These are phyloP conservation scores for Aspergillus olivimuriae DNA, from an alignment of 495 filamentous ascomycete genomes.

Conservation along the genomic window DNA sequence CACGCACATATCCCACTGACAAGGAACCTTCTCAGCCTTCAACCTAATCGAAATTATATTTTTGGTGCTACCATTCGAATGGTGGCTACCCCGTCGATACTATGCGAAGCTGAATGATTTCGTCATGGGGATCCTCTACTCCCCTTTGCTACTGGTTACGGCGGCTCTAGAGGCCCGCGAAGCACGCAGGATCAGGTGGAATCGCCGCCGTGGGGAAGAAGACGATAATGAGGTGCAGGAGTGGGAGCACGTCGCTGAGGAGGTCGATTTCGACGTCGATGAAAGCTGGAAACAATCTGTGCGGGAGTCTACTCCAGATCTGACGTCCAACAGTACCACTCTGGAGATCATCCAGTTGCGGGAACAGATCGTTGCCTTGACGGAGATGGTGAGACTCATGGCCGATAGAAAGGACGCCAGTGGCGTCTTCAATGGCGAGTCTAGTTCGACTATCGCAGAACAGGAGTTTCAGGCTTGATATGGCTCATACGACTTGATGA, in stretches of 20 bases:
- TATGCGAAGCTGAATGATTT: slow-evolving; percentile 80
- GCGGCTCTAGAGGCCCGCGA: slow-evolving; percentile 67
- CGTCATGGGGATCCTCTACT: slow-evolving; percentile 83
- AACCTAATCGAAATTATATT: slow-evolving; percentile 86
- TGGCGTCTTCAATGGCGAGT: slow-evolving; percentile 9
- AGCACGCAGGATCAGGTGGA: slow-evolving; percentile 60
- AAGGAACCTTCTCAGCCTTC: slow-evolving; percentile 48
- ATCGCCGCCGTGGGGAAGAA: slow-evolving; percentile 73
- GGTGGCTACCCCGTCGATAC: slow-evolving; percentile 68
- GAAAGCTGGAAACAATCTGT: slow-evolving; percentile 79
- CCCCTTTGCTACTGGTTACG: slow-evolving; percentile 72
- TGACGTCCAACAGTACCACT: slow-evolving; percentile 63
- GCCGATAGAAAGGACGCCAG: slow-evolving; percentile 18
- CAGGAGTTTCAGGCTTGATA: neutral
- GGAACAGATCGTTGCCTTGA: slow-evolving; percentile 64
- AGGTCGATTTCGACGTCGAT: slow-evolving; percentile 71
- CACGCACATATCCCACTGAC: neutral
- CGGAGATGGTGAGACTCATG: slow-evolving; percentile 46
- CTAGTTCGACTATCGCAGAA: slow-evolving; percentile 13
- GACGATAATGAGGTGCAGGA: slow-evolving; percentile 87
- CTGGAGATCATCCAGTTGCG: slow-evolving; percentile 62
- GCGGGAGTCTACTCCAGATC: slow-evolving; percentile 63
- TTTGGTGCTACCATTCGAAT: slow-evolving; percentile 80
- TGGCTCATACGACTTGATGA: neutral
- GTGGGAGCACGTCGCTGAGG: slow-evolving; percentile 76